Percentiles rank a stretch among this genome's conserved stretches.
These are phyloP conservation scores for Saturnispora quitensis DNA, from an alignment of 805 yeast genomes.

Conservation along the genomic window DNA sequence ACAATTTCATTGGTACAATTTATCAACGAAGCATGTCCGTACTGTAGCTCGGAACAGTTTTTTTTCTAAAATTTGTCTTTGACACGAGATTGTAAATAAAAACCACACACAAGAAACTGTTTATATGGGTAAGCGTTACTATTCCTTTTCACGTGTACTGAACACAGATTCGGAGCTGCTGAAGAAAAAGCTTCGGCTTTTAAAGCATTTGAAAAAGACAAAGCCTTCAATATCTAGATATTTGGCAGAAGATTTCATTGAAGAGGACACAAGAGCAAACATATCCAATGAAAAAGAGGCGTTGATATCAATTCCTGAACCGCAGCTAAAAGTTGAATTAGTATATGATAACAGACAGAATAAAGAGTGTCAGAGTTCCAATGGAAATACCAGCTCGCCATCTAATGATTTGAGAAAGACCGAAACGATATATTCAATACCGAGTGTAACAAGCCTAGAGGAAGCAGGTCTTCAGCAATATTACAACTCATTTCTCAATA, in stretches of 20 bases:
- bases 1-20: not conserved
- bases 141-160: not conserved
- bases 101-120: not conserved
- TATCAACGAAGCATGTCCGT: not conserved
- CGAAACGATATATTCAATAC: slow-evolving; percentile 4
- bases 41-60: not conserved
- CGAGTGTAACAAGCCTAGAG: slow-evolving; percentile 8
- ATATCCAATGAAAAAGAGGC: not conserved
- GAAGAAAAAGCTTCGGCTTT: slow-evolving; percentile 1
- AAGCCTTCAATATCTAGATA: not conserved
- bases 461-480: slow-evolving; percentile 16
- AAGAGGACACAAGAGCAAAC: slow-evolving; percentile 5
- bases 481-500: slow-evolving; percentile 21
- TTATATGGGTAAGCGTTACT: not conserved
- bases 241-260: slow-evolving; percentile 2
- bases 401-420: not conserved
- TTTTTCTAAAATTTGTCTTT: not conserved
- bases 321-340: not conserved
- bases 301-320: not conserved
- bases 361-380: not conserved
- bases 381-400: not conserved
- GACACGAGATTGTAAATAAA: not conserved
- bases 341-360: not conserved
- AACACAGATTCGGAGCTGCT: not conserved
- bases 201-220: slow-evolving; percentile 7